Evolutionary conservation across 805 yeast genomes (phyloP).

Genomic region (Starmera caribaea): DNA sequence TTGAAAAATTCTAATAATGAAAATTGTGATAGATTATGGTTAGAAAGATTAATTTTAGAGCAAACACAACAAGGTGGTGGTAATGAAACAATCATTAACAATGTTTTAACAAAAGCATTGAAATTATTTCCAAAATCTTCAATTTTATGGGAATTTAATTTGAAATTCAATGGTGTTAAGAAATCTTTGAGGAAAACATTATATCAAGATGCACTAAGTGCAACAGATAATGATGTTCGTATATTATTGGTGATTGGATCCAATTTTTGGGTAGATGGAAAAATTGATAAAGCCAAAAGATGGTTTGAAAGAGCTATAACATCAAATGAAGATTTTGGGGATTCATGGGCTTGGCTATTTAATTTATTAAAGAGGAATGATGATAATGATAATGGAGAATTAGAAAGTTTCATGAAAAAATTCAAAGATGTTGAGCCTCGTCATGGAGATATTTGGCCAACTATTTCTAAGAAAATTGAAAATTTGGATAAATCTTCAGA

Average conservation of each 20-base stretch:
- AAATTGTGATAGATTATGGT: conserved; percentile 42
- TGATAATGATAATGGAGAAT: conserved; percentile 20
- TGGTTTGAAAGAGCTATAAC: conserved; percentile 68
- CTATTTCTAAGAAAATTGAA: conserved; percentile 35
- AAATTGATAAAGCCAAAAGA: conserved; percentile 48
- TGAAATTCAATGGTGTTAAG: conserved; percentile 32
- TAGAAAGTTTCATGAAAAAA: conserved; percentile 23
- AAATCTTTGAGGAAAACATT: conserved; percentile 44
- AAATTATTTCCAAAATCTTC: conserved; percentile 50
- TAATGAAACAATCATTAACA: conserved; percentile 36
- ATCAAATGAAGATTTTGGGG: conserved; percentile 57
- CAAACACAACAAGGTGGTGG: conserved; percentile 3
- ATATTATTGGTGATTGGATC: conserved; percentile 58
- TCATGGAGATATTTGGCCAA: conserved; percentile 54
- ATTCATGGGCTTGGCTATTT: conserved; percentile 63
- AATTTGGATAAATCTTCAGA: conserved; percentile 31
- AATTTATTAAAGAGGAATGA: conserved; percentile 30
- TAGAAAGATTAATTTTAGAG: conserved; percentile 53
- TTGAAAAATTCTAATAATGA: conserved; percentile 29
- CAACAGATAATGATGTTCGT: conserved; percentile 48
- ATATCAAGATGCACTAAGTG: conserved; percentile 61
- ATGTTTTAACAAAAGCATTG: conserved; percentile 46
- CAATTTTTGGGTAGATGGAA: conserved; percentile 58
- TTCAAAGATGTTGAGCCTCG: conserved; percentile 43
- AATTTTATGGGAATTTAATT: conserved; percentile 53